These are phyloP conservation scores for Mycena vulgaris DNA, from an alignment of 768 basidiomycete genomes.

Conservation along the genomic window DNA sequence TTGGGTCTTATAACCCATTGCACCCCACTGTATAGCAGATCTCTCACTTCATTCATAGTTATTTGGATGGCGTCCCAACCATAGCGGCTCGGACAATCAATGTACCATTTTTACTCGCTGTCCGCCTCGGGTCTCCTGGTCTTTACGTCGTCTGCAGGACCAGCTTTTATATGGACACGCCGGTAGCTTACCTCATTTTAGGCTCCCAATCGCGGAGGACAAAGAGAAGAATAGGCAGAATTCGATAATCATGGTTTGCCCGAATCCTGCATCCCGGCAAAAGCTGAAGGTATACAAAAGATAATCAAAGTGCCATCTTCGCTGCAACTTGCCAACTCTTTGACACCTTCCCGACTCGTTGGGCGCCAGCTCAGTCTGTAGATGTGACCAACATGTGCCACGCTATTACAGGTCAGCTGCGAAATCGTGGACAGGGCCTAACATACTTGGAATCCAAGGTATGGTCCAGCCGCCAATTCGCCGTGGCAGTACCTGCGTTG, in stretches of 20 bases:
- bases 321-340: slow-evolving; percentile 87
- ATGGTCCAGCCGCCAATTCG: slow-evolving; percentile 63
- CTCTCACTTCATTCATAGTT: slow-evolving; percentile 56
- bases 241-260: background rate
- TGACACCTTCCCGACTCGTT: slow-evolving; percentile 45
- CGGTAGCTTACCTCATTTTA: background rate
- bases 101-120: slow-evolving; percentile 63
- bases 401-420: slow-evolving; percentile 55
- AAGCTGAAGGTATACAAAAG: slow-evolving; percentile 30
- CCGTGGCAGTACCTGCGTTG: slow-evolving; percentile 46
- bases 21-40: slow-evolving; percentile 81
- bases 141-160: no score
- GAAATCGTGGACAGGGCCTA: background rate
- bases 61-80: slow-evolving; percentile 61
- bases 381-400: slow-evolving; percentile 84
- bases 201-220: no score
- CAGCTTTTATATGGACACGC: no score
- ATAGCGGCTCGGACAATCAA: slow-evolving; percentile 72
- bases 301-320: slow-evolving; percentile 92
- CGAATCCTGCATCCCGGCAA: background rate
- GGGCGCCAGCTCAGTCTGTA: slow-evolving; percentile 89
- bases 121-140: background rate
- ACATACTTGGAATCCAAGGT: slow-evolving; percentile 69
- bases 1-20: slow-evolving; percentile 59
- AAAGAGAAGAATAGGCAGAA: no score